A percentile compares a stretch with the other conserved stretches of the same genome.
Conservation (phyloP, 2,329 filamentous ascomycete genomes). For the Simplicillium sp. region DNA sequence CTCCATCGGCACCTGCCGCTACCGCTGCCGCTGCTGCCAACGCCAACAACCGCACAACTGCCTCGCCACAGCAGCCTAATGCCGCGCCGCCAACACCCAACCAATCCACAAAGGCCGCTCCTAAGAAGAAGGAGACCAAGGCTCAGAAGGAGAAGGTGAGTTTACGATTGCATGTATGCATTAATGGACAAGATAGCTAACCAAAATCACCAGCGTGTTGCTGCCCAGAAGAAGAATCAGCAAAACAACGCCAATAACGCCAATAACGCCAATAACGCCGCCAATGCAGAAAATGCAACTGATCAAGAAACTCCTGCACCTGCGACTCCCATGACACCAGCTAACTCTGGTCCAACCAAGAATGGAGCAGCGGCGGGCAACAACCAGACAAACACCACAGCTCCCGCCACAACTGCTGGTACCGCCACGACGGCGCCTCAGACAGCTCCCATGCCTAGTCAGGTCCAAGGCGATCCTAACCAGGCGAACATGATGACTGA, state of each 20-base stretch:
- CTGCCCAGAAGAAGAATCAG: conserved; percentile 52
- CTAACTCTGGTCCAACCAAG: conserved; percentile 40
- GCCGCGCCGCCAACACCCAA: conserved; percentile 69
- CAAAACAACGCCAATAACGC: conserved; percentile 1
- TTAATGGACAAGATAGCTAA: conserved; percentile 2
- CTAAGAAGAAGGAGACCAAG: conserved; percentile 68
- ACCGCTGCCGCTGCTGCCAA: conserved; percentile 32
- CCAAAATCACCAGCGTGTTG: conserved; percentile 26
- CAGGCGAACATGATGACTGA: conserved; percentile 41
- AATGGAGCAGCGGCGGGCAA: conserved; percentile 24
- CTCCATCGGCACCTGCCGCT: conserved; percentile 51
- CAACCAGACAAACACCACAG: conserved; percentile 18
- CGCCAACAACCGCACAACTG: conserved; percentile 45
- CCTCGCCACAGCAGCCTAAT: conserved; percentile 53
- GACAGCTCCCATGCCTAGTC: conserved; percentile 17
- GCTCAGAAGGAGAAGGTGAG: conserved; percentile 59
- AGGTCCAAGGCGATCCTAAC: conserved; percentile 35
- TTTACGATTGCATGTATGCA: conserved; percentile 2
- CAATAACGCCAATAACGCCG: conserved; percentile 29
- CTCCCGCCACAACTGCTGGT: conserved; percentile 16
- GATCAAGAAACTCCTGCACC: conserved; percentile 51
- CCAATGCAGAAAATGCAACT: conserved; percentile 30
- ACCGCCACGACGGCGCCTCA: conserved; percentile 30
- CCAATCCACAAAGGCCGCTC: conserved; percentile 61
- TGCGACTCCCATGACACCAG: conserved; percentile 55